Base-by-base conservation (phyloP, 2,329 filamentous ascomycete species). In the Botrytis byssoidea region DNA sequence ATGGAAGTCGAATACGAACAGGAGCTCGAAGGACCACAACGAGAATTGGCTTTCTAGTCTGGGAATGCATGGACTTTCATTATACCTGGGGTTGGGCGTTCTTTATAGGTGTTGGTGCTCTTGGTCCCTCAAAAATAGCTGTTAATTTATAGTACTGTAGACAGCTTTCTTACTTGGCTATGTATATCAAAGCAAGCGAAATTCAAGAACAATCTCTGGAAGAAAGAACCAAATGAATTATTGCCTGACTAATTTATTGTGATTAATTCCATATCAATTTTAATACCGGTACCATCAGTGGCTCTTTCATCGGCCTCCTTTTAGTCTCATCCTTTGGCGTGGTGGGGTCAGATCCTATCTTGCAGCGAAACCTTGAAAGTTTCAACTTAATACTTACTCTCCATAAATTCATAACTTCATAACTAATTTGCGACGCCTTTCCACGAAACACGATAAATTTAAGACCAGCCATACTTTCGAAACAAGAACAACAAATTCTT, bases 1-100 rank as follows among this genome's bases (percentile, higher is more conserved):
- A 82, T 90, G 82, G 88, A 94, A 84, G 93, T 93, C 82, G 92
- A 95, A 83, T 92, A 93, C 81, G 92, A 94, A 83, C 89, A 91
- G 74, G 92, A 93, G 83, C 86, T 86, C 72, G 70, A 72, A 48
- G 70, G 70, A 48, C 73, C 74, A 37, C 70, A 71, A 61, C 71
- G 75, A 72, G 61, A 77, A 46, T 64, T 77, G 70, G 76, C 75
- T 66, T 75, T 73, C 59, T 72, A 57, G 42, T 72, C n/a, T 75
- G 65, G 74, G 55, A 32, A 46, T 71, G 51, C 59, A 51, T 35
- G 35, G 35, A 71, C 32, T 63, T 59, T 55, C 68, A 69, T 59
- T 70, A 67, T 69, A 74, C 73, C 71, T 71, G 75, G 75, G 60
- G 76, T 74, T 74, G 71, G 69, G 67, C 51, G 69, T 67, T 76